phyloP scores from a whole-genome alignment of 305 asterid genomes.

The Fraxinus baroniana region DNA sequence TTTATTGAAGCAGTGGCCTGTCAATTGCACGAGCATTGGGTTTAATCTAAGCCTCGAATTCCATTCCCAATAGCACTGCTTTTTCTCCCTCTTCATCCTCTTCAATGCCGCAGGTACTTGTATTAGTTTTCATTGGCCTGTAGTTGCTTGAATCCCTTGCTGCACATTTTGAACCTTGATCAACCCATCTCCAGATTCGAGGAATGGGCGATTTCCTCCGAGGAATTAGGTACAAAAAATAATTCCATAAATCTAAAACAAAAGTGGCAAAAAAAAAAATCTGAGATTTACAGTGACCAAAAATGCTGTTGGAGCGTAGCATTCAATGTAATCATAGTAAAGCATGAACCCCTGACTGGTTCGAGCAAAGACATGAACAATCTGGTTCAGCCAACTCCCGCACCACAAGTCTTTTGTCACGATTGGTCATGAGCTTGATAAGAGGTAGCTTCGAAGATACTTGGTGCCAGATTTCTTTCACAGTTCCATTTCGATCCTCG shows the following conservation, averaged over 20 bases:
- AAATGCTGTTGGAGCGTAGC: neutral
- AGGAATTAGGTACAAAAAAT: neutral
- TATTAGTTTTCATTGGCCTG: neutral
- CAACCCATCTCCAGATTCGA: constrained; percentile 9
- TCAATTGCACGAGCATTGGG: constrained; percentile 39
- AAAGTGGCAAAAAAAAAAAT: neutral
- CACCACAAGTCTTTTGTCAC: constrained; percentile 42
- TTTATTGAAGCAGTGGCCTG: constrained; percentile 46
- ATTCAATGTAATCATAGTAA: constrained; percentile 33
- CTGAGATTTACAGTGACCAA: constrained; percentile 13
- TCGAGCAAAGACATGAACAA: constrained; percentile 79
- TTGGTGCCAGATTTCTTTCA: constrained; percentile 72
- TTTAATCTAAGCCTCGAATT: constrained; percentile 41
- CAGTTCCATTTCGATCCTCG: constrained; percentile 81
- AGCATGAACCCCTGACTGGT: constrained; percentile 52
- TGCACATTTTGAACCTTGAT: constrained; percentile 16
- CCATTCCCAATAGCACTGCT: constrained; percentile 21
- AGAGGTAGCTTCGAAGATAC: constrained; percentile 70
- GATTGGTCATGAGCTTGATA: constrained; percentile 54
- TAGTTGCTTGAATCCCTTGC: constrained; percentile 9
- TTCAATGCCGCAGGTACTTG: constrained; percentile 49
- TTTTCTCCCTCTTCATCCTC: constrained; percentile 29
- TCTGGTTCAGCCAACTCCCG: constrained; percentile 44
- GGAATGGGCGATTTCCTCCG: constrained; percentile 2
- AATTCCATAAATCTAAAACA: constrained; percentile 4